Evolutionary conservation across 805 yeast genomes (phyloP).

Genomic region (Yamadazyma insecticola): DNA sequence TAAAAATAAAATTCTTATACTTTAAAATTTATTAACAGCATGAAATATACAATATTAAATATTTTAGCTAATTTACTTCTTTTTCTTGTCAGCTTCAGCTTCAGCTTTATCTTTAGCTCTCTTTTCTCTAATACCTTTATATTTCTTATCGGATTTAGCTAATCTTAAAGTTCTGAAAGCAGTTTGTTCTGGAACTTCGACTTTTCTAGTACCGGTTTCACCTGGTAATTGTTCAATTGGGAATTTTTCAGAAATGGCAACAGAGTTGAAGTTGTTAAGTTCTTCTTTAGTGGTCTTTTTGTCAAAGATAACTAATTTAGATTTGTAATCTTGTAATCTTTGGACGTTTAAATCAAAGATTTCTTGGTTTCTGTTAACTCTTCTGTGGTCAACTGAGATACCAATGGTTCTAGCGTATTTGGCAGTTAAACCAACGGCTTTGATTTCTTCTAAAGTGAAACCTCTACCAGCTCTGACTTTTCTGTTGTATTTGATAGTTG

Average conservation of each 20-base stretch:
- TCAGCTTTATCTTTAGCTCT: slow-evolving; percentile 96
- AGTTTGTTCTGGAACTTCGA: slow-evolving; percentile 60
- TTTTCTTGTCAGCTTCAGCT: slow-evolving; percentile 97
- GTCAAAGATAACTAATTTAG: slow-evolving; percentile 95
- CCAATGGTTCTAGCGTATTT: slow-evolving; percentile 98
- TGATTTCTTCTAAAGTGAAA: slow-evolving; percentile 95
- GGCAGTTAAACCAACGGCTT: slow-evolving; percentile 89
- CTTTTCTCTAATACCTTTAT: slow-evolving; percentile 96
- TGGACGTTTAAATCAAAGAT: slow-evolving; percentile 91
- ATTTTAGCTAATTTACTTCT: slow-evolving; percentile 59
- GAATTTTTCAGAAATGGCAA: slow-evolving; percentile 75
- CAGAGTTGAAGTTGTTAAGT: slow-evolving; percentile 48
- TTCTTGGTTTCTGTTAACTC: slow-evolving; percentile 97
- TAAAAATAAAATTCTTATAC: too few relatives aligned
- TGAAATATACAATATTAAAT: slow-evolving; percentile 2
- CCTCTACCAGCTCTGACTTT: slow-evolving; percentile 99
- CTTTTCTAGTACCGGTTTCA: slow-evolving; percentile 85
- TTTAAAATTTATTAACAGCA: slow-evolving; percentile 5
- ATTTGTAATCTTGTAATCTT: slow-evolving; percentile 94
- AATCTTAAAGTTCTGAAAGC: slow-evolving; percentile 95
- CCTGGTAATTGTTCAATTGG: slow-evolving; percentile 79
- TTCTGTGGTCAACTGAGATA: slow-evolving; percentile 99
- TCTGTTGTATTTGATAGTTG: slow-evolving; percentile 98
- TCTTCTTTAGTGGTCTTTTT: slow-evolving; percentile 76
- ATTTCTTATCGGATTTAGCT: slow-evolving; percentile 92